phyloP scores from a whole-genome alignment of 225 moss, liverwort and hornwort species.

The Ulota crispa region DNA sequence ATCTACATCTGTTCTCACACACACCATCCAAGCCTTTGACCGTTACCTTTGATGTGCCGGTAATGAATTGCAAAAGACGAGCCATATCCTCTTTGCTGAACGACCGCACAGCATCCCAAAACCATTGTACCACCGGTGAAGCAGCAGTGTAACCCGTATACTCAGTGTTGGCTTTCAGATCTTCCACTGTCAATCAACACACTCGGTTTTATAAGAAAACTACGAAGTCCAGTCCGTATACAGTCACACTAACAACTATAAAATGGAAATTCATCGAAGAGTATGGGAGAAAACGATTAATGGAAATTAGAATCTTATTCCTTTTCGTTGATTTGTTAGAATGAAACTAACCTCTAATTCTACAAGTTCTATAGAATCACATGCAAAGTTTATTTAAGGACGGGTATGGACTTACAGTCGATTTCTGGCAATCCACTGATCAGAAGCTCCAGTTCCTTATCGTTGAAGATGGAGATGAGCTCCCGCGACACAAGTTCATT shows the following conservation, averaged over 20 bases:
- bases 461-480: constrained; percentile 96
- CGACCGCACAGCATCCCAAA: constrained; percentile 90
- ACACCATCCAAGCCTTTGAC: not conserved
- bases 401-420: constrained; percentile 61
- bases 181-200: constrained; percentile 69
- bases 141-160: constrained; percentile 92
- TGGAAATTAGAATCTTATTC: not conserved
- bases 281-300: not conserved
- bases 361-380: not conserved
- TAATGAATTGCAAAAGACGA: constrained; percentile 91
- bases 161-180: constrained; percentile 90
- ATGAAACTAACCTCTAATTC: not conserved
- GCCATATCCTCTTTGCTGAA: constrained; percentile 99
- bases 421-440: constrained; percentile 98
- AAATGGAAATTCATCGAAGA: not conserved
- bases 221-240: not conserved
- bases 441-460: constrained; percentile 93
- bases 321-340: not conserved
- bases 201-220: not conserved
- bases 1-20: not conserved
- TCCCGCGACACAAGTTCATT: constrained; percentile 87
- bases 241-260: not conserved
- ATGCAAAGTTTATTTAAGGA: not conserved
- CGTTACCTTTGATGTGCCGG: constrained; percentile 88
- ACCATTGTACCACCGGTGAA: constrained; percentile 91